Evolutionary conservation across 768 basidiomycete genomes (phyloP), one percentile per base, ranked within the genome.

Genomic region (Hericium rajendrae): DNA sequence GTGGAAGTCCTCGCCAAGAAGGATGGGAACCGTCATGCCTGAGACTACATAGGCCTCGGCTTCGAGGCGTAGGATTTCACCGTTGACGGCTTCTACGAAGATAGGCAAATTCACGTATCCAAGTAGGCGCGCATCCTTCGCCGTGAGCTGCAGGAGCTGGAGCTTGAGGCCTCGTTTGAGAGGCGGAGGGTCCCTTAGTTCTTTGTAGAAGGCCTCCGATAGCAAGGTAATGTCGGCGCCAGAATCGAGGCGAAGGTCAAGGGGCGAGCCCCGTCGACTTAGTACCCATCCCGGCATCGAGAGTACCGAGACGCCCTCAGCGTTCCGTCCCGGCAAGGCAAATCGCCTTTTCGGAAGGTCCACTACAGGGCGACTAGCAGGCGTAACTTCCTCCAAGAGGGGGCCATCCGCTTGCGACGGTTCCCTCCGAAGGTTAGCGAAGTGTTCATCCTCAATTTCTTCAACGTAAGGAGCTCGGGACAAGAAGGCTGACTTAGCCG

Each of bases 1-100:
- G 2, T 69, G 58, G 51, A 64, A 66, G 41, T 66, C 65, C 50
- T 69, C 69, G 1, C 63, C 66, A 1, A 67, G 49, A 4, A 67
- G 53, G 24, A 67, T 51, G 8, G 65, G 63, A 1, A 64, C 59
- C 15, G 64, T 54, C 66, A 67, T 67, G 10, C 59, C 61, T 55
- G 58, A 58, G 38, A 67, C 65, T 0, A 65, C 62, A 24, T 64
- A 64, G 2, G 61, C 63, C 28, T 64, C 63, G 0, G 22, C 22
- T 6, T 37, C 59, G 2, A 73, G 37, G 48, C 62, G 56, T 1
- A 74, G 65, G 0, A 59, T 55, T 0, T 69, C 67, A 8, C 58
- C 59, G 12, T 60, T 6, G 3, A 68, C 68, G 22, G 16, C 63
- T 38, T 50, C 72, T 67, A 38, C 38, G 57, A 6, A 74, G 26